Percentiles rank a stretch among this genome's conserved stretches.
phyloP scores from a whole-genome alignment of 2,329 filamentous ascomycete genomes.

The Colletotrichum tabaci region DNA sequence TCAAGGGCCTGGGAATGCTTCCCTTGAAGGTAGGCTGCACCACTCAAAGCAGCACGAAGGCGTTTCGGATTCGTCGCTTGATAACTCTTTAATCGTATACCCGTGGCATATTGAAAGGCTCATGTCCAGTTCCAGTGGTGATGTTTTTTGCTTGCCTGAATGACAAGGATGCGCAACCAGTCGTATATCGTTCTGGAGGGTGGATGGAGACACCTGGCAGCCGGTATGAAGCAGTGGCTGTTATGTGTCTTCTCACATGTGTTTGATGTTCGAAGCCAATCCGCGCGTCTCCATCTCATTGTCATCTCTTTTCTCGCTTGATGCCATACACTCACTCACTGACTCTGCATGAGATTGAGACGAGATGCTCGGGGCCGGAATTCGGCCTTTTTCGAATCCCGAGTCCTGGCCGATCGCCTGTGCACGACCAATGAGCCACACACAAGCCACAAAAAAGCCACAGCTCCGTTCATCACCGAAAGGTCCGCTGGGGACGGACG shows the following conservation, averaged over 20 bases:
- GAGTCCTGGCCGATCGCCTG: background rate
- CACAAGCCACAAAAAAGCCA: background rate
- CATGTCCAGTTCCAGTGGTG: background rate
- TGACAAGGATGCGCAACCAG: no score
- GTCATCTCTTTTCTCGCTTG: background rate
- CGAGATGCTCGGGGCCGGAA: background rate
- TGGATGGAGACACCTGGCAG: no score
- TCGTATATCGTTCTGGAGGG: no score
- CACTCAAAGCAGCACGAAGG: constrained; percentile 10
- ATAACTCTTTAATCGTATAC: constrained; percentile 34
- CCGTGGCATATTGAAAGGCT: background rate
- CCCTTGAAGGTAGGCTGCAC: constrained; percentile 1
- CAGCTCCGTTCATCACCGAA: background rate
- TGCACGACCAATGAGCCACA: background rate
- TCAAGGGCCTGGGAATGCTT: constrained; percentile 13
- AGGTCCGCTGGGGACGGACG: background rate
- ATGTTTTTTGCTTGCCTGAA: background rate
- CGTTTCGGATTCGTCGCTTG: constrained; percentile 30
- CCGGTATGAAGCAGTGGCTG: no score
- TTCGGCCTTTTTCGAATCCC: background rate
- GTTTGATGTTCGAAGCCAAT: background rate
- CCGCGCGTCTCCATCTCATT: background rate
- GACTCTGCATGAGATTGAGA: no score
- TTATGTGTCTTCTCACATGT: no score
- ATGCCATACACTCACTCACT: no score